phyloP scores from a whole-genome alignment of 768 basidiomycete species.

The Cystobasidium onofrii region DNA sequence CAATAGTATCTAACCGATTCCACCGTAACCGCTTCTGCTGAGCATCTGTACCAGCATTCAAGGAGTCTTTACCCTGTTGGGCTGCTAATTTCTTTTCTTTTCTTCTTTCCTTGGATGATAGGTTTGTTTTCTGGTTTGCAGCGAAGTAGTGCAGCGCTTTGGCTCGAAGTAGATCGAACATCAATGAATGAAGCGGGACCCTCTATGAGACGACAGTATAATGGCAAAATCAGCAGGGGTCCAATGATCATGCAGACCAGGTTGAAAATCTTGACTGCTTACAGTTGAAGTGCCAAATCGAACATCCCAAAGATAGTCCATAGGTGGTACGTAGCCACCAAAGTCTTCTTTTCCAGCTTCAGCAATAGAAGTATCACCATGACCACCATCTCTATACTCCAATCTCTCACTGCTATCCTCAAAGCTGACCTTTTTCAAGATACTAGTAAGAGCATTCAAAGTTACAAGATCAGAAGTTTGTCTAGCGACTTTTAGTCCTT shows the following conservation, averaged over 20 bases:
- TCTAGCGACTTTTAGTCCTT: slow-evolving; percentile 17
- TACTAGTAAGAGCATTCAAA: slow-evolving; percentile 14
- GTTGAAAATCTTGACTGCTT: background rate
- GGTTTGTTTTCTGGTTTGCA: background rate
- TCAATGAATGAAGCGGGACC: background rate
- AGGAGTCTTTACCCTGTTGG: slow-evolving; percentile 7
- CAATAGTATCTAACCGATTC: slow-evolving; percentile 20
- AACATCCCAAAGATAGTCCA: slow-evolving; percentile 21
- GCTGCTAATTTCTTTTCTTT: slow-evolving; percentile 20
- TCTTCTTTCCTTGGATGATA: slow-evolving; percentile 16
- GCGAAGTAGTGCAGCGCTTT: slow-evolving; percentile 10
- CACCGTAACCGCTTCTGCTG: slow-evolving; percentile 16
- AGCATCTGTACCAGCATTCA: background rate
- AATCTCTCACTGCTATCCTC: slow-evolving; percentile 14
- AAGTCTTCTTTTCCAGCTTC: slow-evolving; percentile 16
- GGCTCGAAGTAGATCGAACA: slow-evolving; percentile 8
- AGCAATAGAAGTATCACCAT: background rate
- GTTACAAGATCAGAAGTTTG: slow-evolving; percentile 8
- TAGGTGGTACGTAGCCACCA: slow-evolving; percentile 11
- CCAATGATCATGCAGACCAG: too few species aligned
- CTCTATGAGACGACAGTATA: background rate
- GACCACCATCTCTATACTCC: background rate
- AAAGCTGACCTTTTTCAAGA: slow-evolving; percentile 7
- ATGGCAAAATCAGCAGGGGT: too few species aligned
- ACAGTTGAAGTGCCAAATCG: slow-evolving; percentile 3